Base-by-base conservation (phyloP, 371 early-diverging fungal species). In the Capillidium heterosporum region DNA sequence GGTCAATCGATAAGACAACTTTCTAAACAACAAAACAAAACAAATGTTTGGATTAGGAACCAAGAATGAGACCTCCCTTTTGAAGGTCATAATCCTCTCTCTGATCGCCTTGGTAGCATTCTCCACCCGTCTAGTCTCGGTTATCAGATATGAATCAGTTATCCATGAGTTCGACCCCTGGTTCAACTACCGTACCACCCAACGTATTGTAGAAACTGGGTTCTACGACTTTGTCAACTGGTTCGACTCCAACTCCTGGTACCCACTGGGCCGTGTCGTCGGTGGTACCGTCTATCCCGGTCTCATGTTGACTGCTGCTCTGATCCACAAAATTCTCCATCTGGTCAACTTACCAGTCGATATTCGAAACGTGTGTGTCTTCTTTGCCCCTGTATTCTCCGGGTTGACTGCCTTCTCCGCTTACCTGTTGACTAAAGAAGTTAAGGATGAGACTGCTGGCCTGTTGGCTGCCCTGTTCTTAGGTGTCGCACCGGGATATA, bases 91-190 rank as follows among this genome's bases (percentile, higher is more conserved):
- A 48, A 87, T 95, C 61, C 80, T 97, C 54, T 77, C 81, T 32
- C 76, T 91, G 26, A 90, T 98, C 61, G 84, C 88, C 24, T 59
- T 84, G 1, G 80, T 90, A 19, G 91, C 95, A 32, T 86, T 97
- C 65, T 75, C 85, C 43, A 84, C 88, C 56, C 89, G 99, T 61
- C 75, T 98, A 40, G 95, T 95, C 68, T 93, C 95, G 62, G 89
- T 97, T 59, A 79, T 95, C 55, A 84, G 95, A 26, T 98, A 90
- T 70, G 98, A 82, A 70, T 81, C 80, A 47, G 87, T 96, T 59
- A 99, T 98, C 71, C 98, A 99, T 78, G 99, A 99, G 72, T 99
- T 97, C 67, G 99, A 99, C 69, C 99, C 99, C 41, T 99, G 88
- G 88, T 98, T 98, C 78, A 99, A 98, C 75, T 99, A 89, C 69